A percentile compares a stretch with the other conserved stretches of the same genome.
Conservation (phyloP, 352 stramenopile species). For the Phytophthora tentaculata region DNA sequence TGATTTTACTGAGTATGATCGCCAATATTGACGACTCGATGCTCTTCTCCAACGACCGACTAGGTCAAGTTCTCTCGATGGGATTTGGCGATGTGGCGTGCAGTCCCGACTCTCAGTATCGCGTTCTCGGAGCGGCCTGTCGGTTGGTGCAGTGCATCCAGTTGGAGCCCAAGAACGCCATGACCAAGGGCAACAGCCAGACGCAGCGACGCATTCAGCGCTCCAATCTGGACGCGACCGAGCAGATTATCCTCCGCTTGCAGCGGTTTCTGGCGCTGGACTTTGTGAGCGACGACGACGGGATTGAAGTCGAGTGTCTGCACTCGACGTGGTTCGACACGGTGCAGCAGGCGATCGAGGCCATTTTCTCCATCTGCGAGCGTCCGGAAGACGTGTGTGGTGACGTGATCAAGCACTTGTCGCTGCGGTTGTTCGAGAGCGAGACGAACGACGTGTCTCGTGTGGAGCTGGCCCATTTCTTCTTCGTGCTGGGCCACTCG, state of each 20-base stretch:
- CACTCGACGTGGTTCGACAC: slow-evolving; percentile 92
- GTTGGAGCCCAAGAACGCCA: slow-evolving; percentile 50
- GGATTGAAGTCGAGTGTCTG: slow-evolving; percentile 47
- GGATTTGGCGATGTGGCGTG: slow-evolving; percentile 66
- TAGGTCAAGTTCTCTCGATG: slow-evolving; percentile 59
- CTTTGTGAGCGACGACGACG: slow-evolving; percentile 79
- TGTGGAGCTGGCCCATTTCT: slow-evolving; percentile 91
- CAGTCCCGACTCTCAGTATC: slow-evolving; percentile 54
- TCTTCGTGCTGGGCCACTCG: slow-evolving; percentile 96
- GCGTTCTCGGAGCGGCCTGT: slow-evolving; percentile 65
- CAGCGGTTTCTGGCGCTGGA: slow-evolving; percentile 89
- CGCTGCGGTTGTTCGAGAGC: slow-evolving; percentile 65
- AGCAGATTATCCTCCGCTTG: slow-evolving; percentile 90
- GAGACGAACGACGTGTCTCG: slow-evolving; percentile 70
- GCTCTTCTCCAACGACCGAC: slow-evolving; percentile 65
- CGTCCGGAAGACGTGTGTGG: slow-evolving; percentile 85
- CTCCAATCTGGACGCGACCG: slow-evolving; percentile 87
- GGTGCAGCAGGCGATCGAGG: slow-evolving; percentile 92
- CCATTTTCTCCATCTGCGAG: slow-evolving; percentile 92
- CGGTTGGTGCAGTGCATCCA: slow-evolving; percentile 71
- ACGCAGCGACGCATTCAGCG: slow-evolving; percentile 59
- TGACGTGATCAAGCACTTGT: slow-evolving; percentile 76
- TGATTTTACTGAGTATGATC: slow-evolving; percentile 74
- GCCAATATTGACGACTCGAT: slow-evolving; percentile 67
- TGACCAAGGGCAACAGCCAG: slow-evolving; percentile 42